These are phyloP conservation scores for Xylaria sp. DNA, from an alignment of 2,329 filamentous ascomycete genomes.

Conservation along the genomic window DNA sequence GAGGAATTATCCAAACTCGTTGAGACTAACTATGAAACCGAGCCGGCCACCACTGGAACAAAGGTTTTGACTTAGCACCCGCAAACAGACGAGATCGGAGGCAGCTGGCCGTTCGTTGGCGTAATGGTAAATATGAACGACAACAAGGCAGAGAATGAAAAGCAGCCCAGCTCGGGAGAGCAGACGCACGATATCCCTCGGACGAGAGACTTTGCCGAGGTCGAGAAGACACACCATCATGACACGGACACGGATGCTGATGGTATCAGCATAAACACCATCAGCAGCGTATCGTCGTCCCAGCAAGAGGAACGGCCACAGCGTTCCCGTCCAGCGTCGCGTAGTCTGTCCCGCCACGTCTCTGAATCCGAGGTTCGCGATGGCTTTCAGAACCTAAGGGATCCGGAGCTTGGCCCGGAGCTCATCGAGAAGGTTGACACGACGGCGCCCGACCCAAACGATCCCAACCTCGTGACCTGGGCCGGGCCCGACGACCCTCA, in stretches of 20 bases:
- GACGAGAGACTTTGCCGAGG: constrained; percentile 1
- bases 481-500: constrained; percentile 56
- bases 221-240: constrained; percentile 18
- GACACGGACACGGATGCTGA: constrained; percentile 21
- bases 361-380: constrained; percentile 46
- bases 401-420: constrained; percentile 42
- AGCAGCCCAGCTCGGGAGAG: constrained; percentile 8
- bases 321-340: constrained; percentile 13
- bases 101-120: neutral
- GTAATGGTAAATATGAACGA: constrained; percentile 9
- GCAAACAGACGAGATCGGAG: neutral
- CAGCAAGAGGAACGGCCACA: neutral
- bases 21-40: neutral
- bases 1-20: neutral
- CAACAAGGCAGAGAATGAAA: neutral
- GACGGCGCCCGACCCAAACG: constrained; percentile 36
- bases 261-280: constrained; percentile 1
- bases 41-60: neutral
- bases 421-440: constrained; percentile 33
- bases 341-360: constrained; percentile 41
- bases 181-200: neutral
- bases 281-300: constrained; percentile 10
- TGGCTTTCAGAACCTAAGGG: constrained; percentile 46
- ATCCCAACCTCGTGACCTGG: constrained; percentile 55
- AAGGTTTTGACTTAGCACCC: neutral